These are phyloP conservation scores for Cordyceps cateniannulata DNA, from an alignment of 2,329 filamentous ascomycete species.

Conservation along the genomic window DNA sequence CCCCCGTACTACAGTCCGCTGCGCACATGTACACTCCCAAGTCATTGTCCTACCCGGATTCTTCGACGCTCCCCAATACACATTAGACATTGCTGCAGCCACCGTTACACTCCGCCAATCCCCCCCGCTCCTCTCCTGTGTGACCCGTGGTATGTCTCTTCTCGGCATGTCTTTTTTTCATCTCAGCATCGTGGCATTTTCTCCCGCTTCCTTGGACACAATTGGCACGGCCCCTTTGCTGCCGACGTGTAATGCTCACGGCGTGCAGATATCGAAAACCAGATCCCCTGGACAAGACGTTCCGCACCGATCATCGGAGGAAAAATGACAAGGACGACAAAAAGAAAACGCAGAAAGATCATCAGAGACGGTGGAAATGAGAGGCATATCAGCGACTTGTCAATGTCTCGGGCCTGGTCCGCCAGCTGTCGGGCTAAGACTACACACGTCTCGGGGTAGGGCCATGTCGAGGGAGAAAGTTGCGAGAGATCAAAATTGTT, in stretches of 20 bases:
- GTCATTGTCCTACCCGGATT: not conserved
- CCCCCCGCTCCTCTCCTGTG: not conserved
- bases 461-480: not conserved
- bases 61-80: not conserved
- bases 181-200: not conserved
- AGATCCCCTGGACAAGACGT: not conserved
- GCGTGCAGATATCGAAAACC: not conserved
- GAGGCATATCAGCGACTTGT: not conserved
- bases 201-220: not conserved
- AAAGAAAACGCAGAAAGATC: not conserved
- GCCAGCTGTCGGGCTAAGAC: not conserved
- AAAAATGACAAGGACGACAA: not conserved
- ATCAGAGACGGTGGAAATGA: not conserved
- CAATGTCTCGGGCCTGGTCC: not conserved
- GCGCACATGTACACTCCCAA: not conserved
- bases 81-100: not conserved
- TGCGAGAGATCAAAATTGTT: not conserved
- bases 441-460: too few species aligned
- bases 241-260: too few species aligned
- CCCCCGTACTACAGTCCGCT: not conserved
- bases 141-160: not conserved
- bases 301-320: not conserved
- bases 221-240: not conserved
- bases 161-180: not conserved
- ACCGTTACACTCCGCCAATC: not conserved